Evolutionary conservation across 1,284 basidiomycete genomes (phyloP).

Genomic region (Boletellus deceptivus): DNA sequence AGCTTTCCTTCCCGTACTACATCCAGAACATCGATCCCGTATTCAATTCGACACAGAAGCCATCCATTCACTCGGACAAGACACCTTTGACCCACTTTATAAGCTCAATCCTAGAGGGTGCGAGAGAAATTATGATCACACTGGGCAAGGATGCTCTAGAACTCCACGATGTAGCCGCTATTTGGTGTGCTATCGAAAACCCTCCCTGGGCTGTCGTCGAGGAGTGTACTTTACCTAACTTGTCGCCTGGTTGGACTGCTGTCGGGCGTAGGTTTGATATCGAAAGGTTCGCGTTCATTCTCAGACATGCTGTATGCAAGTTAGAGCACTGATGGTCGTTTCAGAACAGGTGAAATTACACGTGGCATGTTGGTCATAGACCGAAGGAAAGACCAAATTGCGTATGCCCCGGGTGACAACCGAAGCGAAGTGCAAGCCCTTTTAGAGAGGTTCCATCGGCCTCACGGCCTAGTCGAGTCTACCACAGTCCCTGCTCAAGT

Average conservation of each 20-base stretch:
- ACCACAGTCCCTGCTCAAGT: conserved; percentile 53
- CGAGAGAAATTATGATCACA: conserved; percentile 66
- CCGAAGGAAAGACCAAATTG: conserved; percentile 55
- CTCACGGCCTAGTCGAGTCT: conserved; percentile 46
- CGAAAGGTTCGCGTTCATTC: conserved; percentile 51
- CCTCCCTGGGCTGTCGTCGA: conserved; percentile 43
- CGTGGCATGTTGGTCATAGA: conserved; percentile 78
- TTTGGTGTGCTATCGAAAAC: conserved; percentile 77
- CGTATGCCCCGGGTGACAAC: conserved; percentile 61
- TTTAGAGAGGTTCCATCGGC: conserved; percentile 39
- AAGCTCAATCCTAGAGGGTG: conserved; percentile 73
- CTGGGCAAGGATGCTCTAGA: conserved; percentile 84
- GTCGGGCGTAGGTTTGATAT: conserved; percentile 59
- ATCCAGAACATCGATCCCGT: conserved; percentile 49
- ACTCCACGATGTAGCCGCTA: conserved; percentile 78
- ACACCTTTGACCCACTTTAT: conserved; percentile 70
- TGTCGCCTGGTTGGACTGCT: conserved; percentile 53
- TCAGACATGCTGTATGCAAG: background rate
- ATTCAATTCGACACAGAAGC: conserved; percentile 48
- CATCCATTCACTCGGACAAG: conserved; percentile 46
- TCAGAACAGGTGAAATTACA: conserved; percentile 52
- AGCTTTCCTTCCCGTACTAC: conserved; percentile 72
- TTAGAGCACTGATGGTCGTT: conserved; percentile 1
- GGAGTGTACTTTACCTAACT: conserved; percentile 22
- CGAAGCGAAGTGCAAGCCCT: conserved; percentile 59